Conservation (phyloP, 1,139 yeast species). For the Pichia sp. region DNA sequence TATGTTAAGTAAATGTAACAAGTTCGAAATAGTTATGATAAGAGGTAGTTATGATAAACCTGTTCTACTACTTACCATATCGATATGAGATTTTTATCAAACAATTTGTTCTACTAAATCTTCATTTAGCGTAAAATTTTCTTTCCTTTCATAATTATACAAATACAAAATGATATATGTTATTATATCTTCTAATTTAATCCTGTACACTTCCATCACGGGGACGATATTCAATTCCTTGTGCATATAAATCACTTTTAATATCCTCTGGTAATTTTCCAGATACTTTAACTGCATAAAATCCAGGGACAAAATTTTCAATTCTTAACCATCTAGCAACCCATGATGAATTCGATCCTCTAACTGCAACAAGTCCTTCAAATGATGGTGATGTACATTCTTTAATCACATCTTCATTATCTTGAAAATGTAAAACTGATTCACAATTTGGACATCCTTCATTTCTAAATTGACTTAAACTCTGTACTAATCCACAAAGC, state of each 20-base stretch:
- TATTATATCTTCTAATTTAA: conserved; percentile 4
- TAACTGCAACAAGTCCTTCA: conserved; percentile 90
- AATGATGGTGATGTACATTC: conserved; percentile 96
- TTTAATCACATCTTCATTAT: conserved; percentile 73
- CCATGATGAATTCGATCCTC: conserved; percentile 87
- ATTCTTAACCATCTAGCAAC: conserved; percentile 95
- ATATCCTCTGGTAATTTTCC: conserved; percentile 90
- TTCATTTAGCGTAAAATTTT: too few relatives aligned
- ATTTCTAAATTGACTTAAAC: conserved; percentile 62
- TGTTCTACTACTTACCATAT: too few relatives aligned
- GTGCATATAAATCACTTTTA: conserved; percentile 61
- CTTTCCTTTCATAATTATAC: too few relatives aligned
- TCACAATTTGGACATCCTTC: conserved; percentile 98
- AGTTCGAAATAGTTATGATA: too few relatives aligned
- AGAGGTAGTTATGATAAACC: too few relatives aligned
- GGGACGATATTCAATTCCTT: conserved; percentile 81
- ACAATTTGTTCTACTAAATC: too few relatives aligned
- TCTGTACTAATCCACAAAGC: conserved; percentile 91
- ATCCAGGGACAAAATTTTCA: conserved; percentile 81
- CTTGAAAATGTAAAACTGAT: conserved; percentile 63
- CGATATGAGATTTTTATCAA: too few relatives aligned
- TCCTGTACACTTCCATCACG: conserved; percentile 78
- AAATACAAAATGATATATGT: too few relatives aligned
- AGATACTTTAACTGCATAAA: conserved; percentile 88
- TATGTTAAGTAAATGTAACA: too few relatives aligned